Conservation (phyloP, 1,284 basidiomycete species). For the Anthracocystis walkeri region DNA sequence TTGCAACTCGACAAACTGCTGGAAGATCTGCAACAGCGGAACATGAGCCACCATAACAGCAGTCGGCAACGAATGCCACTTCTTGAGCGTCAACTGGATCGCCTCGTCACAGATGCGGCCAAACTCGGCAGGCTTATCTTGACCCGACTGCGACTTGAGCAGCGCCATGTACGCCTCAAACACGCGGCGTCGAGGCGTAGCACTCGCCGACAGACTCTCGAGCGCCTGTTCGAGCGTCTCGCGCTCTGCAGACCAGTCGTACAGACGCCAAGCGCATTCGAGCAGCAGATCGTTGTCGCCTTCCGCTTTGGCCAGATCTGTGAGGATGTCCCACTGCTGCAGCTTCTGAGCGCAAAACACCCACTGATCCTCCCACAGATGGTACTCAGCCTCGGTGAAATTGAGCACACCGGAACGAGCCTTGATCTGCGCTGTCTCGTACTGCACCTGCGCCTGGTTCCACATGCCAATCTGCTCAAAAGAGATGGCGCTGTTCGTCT, state of each 20-base stretch:
- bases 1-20: conserved; percentile 97
- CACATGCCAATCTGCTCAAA: conserved; percentile 98
- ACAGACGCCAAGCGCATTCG: conserved; percentile 94
- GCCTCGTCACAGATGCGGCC: conserved; percentile 87
- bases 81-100: conserved; percentile 93
- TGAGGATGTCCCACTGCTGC: conserved; percentile 93
- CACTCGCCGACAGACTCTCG: conserved; percentile 81
- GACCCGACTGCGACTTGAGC: conserved; percentile 72
- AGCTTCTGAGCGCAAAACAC: conserved; percentile 94
- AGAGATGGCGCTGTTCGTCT: conserved; percentile 91
- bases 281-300: conserved; percentile 91
- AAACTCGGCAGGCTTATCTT: conserved; percentile 65
- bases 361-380: conserved; percentile 99
- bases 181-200: conserved; percentile 91
- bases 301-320: conserved; percentile 83
- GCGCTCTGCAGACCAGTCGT: conserved; percentile 84
- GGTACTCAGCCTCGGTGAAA: conserved; percentile 95
- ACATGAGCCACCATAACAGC: conserved; percentile 91
- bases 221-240: conserved; percentile 88
- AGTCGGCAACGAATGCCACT: conserved; percentile 91
- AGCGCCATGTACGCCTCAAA: conserved; percentile 96
- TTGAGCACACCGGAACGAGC: conserved; percentile 85
- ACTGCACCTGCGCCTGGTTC: conserved; percentile 88
- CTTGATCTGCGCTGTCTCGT: conserved; percentile 90
- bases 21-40: conserved; percentile 95